These are phyloP conservation scores for Penicillium digitatum DNA, from an alignment of 2,329 filamentous ascomycete species.

Conservation along the genomic window DNA sequence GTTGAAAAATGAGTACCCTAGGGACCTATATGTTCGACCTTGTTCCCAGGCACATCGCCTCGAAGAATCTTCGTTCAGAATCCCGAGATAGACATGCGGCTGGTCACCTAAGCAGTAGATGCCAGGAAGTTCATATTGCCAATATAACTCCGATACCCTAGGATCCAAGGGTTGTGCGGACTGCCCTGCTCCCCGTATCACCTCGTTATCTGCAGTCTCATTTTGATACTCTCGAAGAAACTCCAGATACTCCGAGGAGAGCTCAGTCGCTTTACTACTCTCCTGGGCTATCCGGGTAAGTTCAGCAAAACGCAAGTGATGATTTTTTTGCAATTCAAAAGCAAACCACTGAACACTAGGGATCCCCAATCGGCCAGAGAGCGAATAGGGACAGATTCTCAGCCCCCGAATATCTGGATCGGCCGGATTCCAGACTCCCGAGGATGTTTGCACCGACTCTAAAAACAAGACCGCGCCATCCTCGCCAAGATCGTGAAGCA, in stretches of 20 bases:
- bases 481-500: slow-evolving; percentile 66
- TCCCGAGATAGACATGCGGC: slow-evolving; percentile 59
- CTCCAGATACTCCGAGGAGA: slow-evolving; percentile 22
- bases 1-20: slow-evolving; percentile 56
- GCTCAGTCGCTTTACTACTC: slow-evolving; percentile 11
- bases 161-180: slow-evolving; percentile 42
- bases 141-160: slow-evolving; percentile 50
- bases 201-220: background rate
- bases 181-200: background rate
- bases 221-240: slow-evolving; percentile 39
- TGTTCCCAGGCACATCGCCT: slow-evolving; percentile 57
- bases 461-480: slow-evolving; percentile 65
- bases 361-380: slow-evolving; percentile 35
- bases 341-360: slow-evolving; percentile 35
- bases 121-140: slow-evolving; percentile 38
- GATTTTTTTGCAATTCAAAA: slow-evolving; percentile 38
- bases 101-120: slow-evolving; percentile 17
- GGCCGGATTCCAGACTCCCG: slow-evolving; percentile 10
- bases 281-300: slow-evolving; percentile 33
- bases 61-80: slow-evolving; percentile 56
- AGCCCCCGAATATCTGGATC: slow-evolving; percentile 28
- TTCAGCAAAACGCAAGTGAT: slow-evolving; percentile 27
- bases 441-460: slow-evolving; percentile 53
- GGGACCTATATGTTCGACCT: slow-evolving; percentile 48
- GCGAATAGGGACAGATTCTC: slow-evolving; percentile 37